Evolutionary conservation across 768 basidiomycete genomes (phyloP).

Genomic region (Mycena maculata): DNA sequence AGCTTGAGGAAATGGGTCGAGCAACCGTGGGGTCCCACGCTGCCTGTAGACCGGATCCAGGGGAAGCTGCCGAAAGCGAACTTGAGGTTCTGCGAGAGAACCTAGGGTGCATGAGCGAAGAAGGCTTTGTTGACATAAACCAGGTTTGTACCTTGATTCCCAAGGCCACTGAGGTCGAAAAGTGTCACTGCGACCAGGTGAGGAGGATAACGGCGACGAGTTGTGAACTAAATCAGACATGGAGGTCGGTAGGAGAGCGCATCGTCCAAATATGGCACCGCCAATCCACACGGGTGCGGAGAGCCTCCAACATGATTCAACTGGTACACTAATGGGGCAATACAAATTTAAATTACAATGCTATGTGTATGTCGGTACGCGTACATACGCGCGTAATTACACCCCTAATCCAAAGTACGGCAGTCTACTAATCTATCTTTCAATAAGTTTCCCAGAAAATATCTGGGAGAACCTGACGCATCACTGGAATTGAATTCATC

Average conservation of each 20-base stretch:
- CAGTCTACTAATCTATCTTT: constrained; percentile 19
- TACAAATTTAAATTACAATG: background rate
- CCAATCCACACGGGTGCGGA: background rate
- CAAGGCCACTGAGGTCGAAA: constrained; percentile 74
- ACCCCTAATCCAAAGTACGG: constrained; percentile 4
- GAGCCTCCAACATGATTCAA: background rate
- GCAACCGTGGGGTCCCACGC: constrained; percentile 47
- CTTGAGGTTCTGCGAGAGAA: constrained; percentile 32
- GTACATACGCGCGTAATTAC: no score
- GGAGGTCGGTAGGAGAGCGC: constrained; percentile 25
- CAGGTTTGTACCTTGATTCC: constrained; percentile 37
- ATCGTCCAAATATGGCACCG: constrained; percentile 11
- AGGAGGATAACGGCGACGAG: constrained; percentile 54
- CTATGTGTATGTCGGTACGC: no score
- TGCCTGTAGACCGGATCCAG: constrained; percentile 22
- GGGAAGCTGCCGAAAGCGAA: constrained; percentile 23
- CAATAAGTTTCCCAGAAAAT: constrained; percentile 84
- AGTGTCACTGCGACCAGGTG: constrained; percentile 58
- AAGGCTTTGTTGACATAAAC: constrained; percentile 22
- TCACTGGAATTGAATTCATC: constrained; percentile 57
- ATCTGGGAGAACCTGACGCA: constrained; percentile 81
- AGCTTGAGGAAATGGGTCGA: constrained; percentile 23
- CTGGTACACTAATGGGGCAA: constrained; percentile 6
- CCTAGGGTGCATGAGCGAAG: constrained; percentile 38
- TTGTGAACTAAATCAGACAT: constrained; percentile 56